Base-by-base conservation (phyloP, 768 basidiomycete genomes). In the Baorangia bicolor region DNA sequence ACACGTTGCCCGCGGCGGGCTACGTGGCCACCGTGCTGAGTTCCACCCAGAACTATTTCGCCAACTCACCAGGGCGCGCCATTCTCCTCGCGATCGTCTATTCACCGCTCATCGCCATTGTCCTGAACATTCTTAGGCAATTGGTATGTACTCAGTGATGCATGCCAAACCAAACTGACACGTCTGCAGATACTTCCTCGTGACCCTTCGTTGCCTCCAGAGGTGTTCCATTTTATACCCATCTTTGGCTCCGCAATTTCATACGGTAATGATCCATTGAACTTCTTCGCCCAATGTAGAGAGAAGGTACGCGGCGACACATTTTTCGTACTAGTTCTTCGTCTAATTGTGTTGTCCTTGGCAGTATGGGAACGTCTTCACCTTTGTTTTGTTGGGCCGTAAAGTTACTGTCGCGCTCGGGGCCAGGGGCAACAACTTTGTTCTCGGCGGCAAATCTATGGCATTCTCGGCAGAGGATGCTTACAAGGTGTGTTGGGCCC, bases 361-460 rank as follows among this genome's bases (percentile, higher is more conserved):
- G 13, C 56, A 99, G 97, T 88, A 98, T 65, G 97, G 97, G 53
- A 83, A 97, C 58, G 86, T 98, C n/a, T 99, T 98, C 78, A 95
- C 95, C 1, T 98, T 97, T 74, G 78, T 94, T 39, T 75, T 99
- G 9, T 74, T 98, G 51, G 97, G 97, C 38, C 85, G 93, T 57
- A 86, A 84, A 49, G 84, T 98, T 61, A 98, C 96, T 2, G 94
- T 95, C 49, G 87, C 92, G 3, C 81, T 98, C 21, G 92, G 94
- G 34, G 78, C 93, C 21, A 90, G 89, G 70, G 97, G 97, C 21
- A 96, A 90, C 73, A 94, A 98, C 75, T 89, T 97, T 63, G 77
- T 98, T 46, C 82, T 98, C 21, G 96, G 97, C 52, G 97, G 97
- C 25, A 97, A 94, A 76, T 86, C 92, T 30, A 86, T 87, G 2